Conservation (phyloP, 805 yeast genomes). For the Yamadazyma endophytica region DNA sequence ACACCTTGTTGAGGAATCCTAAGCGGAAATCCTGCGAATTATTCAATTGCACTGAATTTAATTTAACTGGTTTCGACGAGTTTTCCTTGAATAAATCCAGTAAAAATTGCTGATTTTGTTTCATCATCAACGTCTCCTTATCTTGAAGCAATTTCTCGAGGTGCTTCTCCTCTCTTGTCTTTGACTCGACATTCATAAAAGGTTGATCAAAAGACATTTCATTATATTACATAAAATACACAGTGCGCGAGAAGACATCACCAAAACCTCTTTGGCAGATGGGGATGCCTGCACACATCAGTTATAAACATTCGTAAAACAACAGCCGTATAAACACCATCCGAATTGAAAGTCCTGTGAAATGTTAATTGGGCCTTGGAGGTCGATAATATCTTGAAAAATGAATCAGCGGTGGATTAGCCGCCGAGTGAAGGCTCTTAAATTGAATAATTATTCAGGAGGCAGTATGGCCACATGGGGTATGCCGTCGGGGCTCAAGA, state of each 20-base stretch:
- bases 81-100: slow-evolving; percentile 30
- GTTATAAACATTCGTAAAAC: too few species aligned
- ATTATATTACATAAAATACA: too few species aligned
- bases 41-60: slow-evolving; percentile 43
- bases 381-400: too few species aligned
- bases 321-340: too few species aligned
- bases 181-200: too few species aligned
- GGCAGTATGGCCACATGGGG: slow-evolving; percentile 40
- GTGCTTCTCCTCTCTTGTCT: slow-evolving; percentile 20
- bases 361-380: too few species aligned
- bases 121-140: slow-evolving; percentile 27
- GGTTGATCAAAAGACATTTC: slow-evolving; percentile 1
- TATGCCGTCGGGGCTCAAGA: slow-evolving; percentile 16
- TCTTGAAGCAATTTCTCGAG: slow-evolving; percentile 20
- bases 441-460: slow-evolving; percentile 27
- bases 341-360: too few species aligned
- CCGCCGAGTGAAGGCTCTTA: too few species aligned
- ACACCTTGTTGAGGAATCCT: slow-evolving; percentile 42
- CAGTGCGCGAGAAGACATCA: too few species aligned
- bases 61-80: slow-evolving; percentile 36
- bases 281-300: too few species aligned
- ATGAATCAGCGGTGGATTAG: too few species aligned
- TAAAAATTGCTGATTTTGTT: slow-evolving; percentile 29
- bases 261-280: too few species aligned
- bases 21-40: slow-evolving; percentile 47